Evolutionary conservation across 1,139 yeast species (phyloP).

Genomic region (Meyerozyma smithsonii): DNA sequence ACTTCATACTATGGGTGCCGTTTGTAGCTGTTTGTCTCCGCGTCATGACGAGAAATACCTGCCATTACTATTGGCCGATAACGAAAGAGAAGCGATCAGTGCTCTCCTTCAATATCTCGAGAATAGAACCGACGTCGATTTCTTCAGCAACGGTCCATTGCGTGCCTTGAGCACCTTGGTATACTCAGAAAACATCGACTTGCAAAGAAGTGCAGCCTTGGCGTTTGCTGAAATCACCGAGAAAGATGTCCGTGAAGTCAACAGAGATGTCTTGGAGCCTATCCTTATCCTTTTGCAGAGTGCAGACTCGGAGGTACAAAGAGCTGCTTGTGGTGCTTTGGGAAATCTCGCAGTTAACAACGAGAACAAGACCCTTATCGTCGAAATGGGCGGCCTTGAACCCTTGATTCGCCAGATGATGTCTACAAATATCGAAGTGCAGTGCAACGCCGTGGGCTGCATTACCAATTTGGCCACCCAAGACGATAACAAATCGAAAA

Average conservation of each 20-base stretch:
- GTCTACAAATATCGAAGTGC: slow-evolving; percentile 95
- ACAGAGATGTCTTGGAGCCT: slow-evolving; percentile 89
- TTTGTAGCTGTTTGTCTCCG: slow-evolving; percentile 55
- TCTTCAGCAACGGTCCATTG: slow-evolving; percentile 86
- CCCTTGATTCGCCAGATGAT: slow-evolving; percentile 97
- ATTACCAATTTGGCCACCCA: slow-evolving; percentile 98
- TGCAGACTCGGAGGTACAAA: slow-evolving; percentile 88
- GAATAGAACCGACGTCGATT: slow-evolving; percentile 79
- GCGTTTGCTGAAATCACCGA: slow-evolving; percentile 99
- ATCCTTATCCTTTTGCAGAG: slow-evolving; percentile 81
- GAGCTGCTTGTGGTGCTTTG: slow-evolving; percentile 98
- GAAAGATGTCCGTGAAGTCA: slow-evolving; percentile 87
- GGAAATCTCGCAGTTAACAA: slow-evolving; percentile 97
- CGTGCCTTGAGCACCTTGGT: slow-evolving; percentile 89
- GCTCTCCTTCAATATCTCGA: slow-evolving; percentile 85
- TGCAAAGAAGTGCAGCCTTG: slow-evolving; percentile 95
- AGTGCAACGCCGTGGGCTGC: slow-evolving; percentile 98
- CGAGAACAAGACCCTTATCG: slow-evolving; percentile 87
- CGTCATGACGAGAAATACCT: slow-evolving; percentile 50
- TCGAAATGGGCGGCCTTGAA: slow-evolving; percentile 96
- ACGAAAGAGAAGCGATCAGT: slow-evolving; percentile 94
- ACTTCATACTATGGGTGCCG: slow-evolving; percentile 48
- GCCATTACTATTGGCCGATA: slow-evolving; percentile 83
- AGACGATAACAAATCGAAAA: slow-evolving; percentile 92
- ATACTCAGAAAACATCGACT: slow-evolving; percentile 88